Base-by-base conservation (phyloP, 257 asterid species). In the Lantana camara region DNA sequence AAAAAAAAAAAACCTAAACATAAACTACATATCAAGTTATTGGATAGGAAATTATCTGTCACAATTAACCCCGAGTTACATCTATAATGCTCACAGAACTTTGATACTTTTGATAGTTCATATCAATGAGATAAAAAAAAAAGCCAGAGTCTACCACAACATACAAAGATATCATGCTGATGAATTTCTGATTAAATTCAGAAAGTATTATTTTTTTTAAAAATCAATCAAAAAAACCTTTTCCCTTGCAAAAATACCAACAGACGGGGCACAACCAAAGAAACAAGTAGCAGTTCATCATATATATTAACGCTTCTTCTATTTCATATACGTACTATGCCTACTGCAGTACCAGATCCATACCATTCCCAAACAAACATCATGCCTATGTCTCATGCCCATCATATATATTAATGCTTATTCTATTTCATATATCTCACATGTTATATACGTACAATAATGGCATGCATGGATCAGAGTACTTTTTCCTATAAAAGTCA, bases 281-380 rank as follows among this genome's bases (percentile, higher is more conserved):
- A 27, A 20, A 22, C 5, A 23, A 53, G 50, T 44, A 44, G 29
- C 45, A 27, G 35, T 54, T 17, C 54, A 7, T 2, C n/a, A n/a
- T n/a, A n/a, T n/a, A n/a, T n/a, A n/a, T n/a, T n/a, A n/a, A n/a
- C n/a, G n/a, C n/a, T n/a, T n/a, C n/a, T n/a, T n/a, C n/a, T n/a
- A n/a, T n/a, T n/a, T n/a, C n/a, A n/a, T n/a, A n/a, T n/a, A n/a
- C n/a, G n/a, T n/a, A n/a, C n/a, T n/a, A n/a, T n/a, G n/a, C n/a
- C n/a, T n/a, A n/a, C n/a, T n/a, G n/a, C n/a, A n/a, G n/a, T n/a
- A 42, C 50, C 53, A 37, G 23, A 65, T 51, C 44, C 23, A 41
- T 35, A 38, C 41, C 21, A 6, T 15, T 12, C 5, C 34, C 23
- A 60, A 15, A 20, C 14, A 38, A 38, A n/a, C n/a, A n/a, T n/a